A percentile compares a stretch with the other conserved stretches of the same genome.
phyloP scores from a whole-genome alignment of 1,284 basidiomycete species.

The Ganoderma leucocontextum region DNA sequence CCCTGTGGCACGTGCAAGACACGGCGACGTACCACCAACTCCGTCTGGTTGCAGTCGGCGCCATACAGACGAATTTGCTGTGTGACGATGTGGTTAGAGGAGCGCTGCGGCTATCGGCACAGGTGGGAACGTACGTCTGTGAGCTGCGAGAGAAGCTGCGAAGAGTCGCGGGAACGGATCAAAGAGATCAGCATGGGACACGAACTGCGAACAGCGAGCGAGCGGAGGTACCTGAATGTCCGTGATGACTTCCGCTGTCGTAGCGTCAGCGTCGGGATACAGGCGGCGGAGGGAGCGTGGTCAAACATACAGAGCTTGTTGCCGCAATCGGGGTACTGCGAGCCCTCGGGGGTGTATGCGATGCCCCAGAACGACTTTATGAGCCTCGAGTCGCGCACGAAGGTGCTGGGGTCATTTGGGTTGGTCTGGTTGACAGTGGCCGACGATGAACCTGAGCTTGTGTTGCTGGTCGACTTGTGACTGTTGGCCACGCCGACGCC shows the following conservation, averaged over 20 bases:
- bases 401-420: slow-evolving; percentile 69
- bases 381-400: slow-evolving; percentile 66
- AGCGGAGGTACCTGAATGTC: slow-evolving; percentile 55
- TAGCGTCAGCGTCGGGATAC: not conserved
- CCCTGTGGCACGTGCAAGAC: slow-evolving; percentile 24
- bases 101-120: slow-evolving; percentile 32
- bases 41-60: slow-evolving; percentile 65
- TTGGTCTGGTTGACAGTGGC: slow-evolving; percentile 58
- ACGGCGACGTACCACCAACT: slow-evolving; percentile 51
- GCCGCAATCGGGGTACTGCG: slow-evolving; percentile 59
- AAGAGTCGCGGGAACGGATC: not conserved
- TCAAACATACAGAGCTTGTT: slow-evolving; percentile 51
- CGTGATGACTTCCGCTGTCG: slow-evolving; percentile 49
- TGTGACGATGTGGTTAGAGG: slow-evolving; percentile 21
- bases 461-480: slow-evolving; percentile 37
- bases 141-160: slow-evolving; percentile 64
- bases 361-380: slow-evolving; percentile 74
- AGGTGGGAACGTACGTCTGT: slow-evolving; percentile 41
- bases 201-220: not conserved
- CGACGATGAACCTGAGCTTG: slow-evolving; percentile 31
- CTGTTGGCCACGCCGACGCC: slow-evolving; percentile 62
- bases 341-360: slow-evolving; percentile 76
- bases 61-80: slow-evolving; percentile 61
- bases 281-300: not conserved
- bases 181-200: slow-evolving; percentile 15